A percentile compares a stretch with the other conserved stretches of the same genome.
Evolutionary conservation across 768 basidiomycete genomes (phyloP).

Genomic region (Rubroboletus pulcherrimus): DNA sequence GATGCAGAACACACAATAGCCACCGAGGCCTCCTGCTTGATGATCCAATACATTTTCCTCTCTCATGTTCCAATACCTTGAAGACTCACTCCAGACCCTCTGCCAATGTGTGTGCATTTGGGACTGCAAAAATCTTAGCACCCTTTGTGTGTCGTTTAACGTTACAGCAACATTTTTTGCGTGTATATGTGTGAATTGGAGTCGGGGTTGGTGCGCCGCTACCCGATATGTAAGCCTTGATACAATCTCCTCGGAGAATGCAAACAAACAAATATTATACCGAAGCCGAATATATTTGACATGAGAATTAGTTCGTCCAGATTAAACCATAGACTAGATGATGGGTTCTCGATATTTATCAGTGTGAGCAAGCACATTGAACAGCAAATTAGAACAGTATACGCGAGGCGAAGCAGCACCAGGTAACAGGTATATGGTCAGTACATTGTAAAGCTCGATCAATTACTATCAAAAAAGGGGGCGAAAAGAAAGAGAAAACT

Average conservation of each 20-base stretch:
- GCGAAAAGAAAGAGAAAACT: not conserved
- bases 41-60: no score
- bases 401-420: not conserved
- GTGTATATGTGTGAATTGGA: no score
- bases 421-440: conserved; percentile 1
- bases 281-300: not conserved
- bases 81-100: no score
- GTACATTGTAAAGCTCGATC: not conserved
- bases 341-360: not conserved
- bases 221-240: no score
- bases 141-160: no score
- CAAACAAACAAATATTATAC: not conserved
- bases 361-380: not conserved
- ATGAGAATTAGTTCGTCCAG: not conserved
- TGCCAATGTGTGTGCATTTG: no score
- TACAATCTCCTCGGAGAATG: not conserved
- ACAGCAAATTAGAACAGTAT: not conserved
- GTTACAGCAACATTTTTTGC: no score
- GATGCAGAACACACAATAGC: no score
- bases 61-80: no score
- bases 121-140: no score
- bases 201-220: no score
- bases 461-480: not conserved
- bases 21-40: no score
- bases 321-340: not conserved